Evolutionary conservation across 2,329 filamentous ascomycete genomes (phyloP).

Genomic region (Cytospora mali): DNA sequence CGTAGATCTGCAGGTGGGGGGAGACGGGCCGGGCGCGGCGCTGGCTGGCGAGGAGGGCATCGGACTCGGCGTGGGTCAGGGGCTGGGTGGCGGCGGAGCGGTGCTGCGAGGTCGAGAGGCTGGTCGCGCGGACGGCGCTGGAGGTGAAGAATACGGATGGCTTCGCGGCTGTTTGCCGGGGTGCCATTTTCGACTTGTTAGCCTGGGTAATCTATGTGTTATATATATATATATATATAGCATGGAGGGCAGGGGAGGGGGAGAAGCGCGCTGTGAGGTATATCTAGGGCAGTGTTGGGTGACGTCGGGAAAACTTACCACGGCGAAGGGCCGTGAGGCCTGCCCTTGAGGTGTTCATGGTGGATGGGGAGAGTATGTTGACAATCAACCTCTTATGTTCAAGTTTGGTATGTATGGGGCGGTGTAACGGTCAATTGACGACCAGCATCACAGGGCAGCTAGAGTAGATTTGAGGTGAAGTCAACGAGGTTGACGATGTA

Average conservation of each 20-base stretch:
- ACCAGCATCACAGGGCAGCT: slow-evolving; percentile 18
- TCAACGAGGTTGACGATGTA: slow-evolving; percentile 23
- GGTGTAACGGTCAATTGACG: slow-evolving; percentile 19
- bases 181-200: too few relatives aligned
- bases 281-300: slow-evolving; percentile 7
- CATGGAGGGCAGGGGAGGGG: neutral
- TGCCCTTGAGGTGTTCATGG: slow-evolving; percentile 61
- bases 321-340: slow-evolving; percentile 61
- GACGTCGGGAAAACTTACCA: slow-evolving; percentile 46
- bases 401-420: slow-evolving; percentile 22
- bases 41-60: slow-evolving; percentile 76
- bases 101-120: slow-evolving; percentile 36
- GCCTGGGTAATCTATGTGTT: slow-evolving; percentile 30
- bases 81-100: slow-evolving; percentile 60
- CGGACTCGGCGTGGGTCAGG: slow-evolving; percentile 55
- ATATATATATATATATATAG: too few relatives aligned
- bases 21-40: slow-evolving; percentile 79
- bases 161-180: slow-evolving; percentile 43
- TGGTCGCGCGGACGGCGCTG: slow-evolving; percentile 45
- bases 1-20: slow-evolving; percentile 86
- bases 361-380: slow-evolving; percentile 31
- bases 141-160: slow-evolving; percentile 52
- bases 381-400: slow-evolving; percentile 2
- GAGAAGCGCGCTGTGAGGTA: slow-evolving; percentile 4
- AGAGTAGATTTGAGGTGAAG: slow-evolving; percentile 9